Conservation (phyloP, 805 yeast species). For the Zygosaccharomyces gambellarensis region DNA sequence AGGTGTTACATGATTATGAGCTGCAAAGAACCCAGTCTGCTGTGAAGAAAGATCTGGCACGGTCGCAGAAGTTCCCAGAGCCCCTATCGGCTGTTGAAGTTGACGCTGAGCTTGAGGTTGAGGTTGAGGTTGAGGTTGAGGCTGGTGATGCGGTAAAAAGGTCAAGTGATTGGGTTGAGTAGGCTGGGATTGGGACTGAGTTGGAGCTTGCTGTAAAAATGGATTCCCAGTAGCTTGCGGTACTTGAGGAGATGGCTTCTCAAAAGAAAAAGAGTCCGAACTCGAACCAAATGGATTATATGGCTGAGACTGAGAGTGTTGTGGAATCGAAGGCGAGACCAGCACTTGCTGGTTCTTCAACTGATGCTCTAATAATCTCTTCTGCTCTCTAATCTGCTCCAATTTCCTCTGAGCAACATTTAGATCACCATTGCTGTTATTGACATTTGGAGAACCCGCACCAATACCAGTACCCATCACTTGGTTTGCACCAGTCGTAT, state of each 20-base stretch:
- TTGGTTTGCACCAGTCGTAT: constrained; percentile 16
- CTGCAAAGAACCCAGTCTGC: constrained; percentile 28
- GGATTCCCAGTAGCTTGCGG: constrained; percentile 22
- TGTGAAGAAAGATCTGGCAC: constrained; percentile 16
- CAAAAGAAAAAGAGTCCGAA: constrained; percentile 16
- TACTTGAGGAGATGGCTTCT: constrained; percentile 10
- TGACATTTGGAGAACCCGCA: constrained; percentile 10
- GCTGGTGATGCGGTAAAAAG: constrained; percentile 8
- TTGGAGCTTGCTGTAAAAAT: constrained; percentile 26
- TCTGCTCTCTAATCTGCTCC: constrained; percentile 35
- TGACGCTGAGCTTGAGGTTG: constrained; percentile 14
- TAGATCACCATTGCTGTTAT: constrained; percentile 12
- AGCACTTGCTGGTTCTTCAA: constrained; percentile 29
- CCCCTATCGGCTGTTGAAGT: background rate
- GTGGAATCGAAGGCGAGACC: constrained; percentile 28
- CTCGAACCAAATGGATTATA: constrained; percentile 33
- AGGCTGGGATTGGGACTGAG: constrained; percentile 19
- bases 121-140: constrained; percentile 13
- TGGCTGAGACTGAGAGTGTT: constrained; percentile 12
- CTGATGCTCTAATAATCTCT: constrained; percentile 30
- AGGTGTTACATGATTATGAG: constrained; percentile 29
- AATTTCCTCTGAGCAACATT: constrained; percentile 33
- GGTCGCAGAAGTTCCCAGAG: background rate
- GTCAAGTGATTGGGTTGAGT: constrained; percentile 12
- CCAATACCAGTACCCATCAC: constrained; percentile 5